Evolutionary conservation across 441 rosid species (phyloP).

Genomic region (Francoa sonchifolia): DNA sequence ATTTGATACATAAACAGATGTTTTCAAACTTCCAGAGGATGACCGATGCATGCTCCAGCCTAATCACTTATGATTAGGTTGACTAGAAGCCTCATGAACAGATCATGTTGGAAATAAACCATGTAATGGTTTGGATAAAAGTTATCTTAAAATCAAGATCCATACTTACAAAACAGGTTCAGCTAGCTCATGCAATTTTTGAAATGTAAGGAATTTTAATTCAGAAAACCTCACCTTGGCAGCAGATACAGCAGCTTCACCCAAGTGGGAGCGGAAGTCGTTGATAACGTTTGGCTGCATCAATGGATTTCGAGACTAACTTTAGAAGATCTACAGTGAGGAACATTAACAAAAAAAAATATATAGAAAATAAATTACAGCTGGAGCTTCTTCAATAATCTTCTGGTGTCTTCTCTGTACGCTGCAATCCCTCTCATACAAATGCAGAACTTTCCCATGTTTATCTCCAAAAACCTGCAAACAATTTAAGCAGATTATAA

Average conservation of each 20-base stretch:
- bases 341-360: constrained; percentile 17
- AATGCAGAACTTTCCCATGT: constrained; percentile 61
- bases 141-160: too few relatives aligned
- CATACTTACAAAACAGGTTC: too few relatives aligned
- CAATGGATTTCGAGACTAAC: constrained; percentile 17
- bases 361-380: constrained; percentile 44
- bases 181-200: too few relatives aligned
- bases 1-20: too few relatives aligned
- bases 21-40: too few relatives aligned
- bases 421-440: constrained; percentile 94
- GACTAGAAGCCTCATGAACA: too few relatives aligned
- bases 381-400: constrained; percentile 99
- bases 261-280: constrained; percentile 61
- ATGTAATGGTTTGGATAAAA: too few relatives aligned
- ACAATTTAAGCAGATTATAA: constrained; percentile 11
- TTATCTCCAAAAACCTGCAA: constrained; percentile 81
- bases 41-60: too few relatives aligned
- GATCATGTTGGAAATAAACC: too few relatives aligned
- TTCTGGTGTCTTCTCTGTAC: constrained; percentile 96
- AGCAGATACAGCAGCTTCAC: constrained; percentile 88
- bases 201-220: constrained; percentile 7
- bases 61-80: too few relatives aligned
- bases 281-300: constrained; percentile 73
- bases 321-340: constrained; percentile 13
- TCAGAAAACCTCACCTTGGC: constrained; percentile 48